phyloP scores from a whole-genome alignment of 1,139 yeast genomes.

The Fermentozyma sake region DNA sequence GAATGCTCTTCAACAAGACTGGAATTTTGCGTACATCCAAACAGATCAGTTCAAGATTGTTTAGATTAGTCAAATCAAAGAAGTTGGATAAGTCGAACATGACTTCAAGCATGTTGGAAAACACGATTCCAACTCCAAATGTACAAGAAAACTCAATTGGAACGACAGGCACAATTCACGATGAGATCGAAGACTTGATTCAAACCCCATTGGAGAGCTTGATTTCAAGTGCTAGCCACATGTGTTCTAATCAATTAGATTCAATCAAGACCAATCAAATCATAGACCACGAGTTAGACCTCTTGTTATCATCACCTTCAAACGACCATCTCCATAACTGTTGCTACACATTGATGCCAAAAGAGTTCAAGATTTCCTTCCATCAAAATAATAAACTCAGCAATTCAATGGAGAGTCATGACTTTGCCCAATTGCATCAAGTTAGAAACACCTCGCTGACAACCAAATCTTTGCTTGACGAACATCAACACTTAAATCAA shows the following conservation, averaged over 20 bases:
- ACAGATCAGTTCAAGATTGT: conserved; percentile 33
- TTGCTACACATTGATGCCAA: conserved; percentile 8
- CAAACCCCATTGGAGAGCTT: conserved; percentile 12
- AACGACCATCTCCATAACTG: conserved; percentile 2
- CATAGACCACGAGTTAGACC: conserved; percentile 14
- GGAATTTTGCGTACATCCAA: conserved; percentile 36
- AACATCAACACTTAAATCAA: conserved; percentile 3
- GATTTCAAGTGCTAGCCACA: conserved; percentile 5
- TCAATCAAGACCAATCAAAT: conserved; percentile 13
- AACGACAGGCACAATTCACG: conserved; percentile 3
- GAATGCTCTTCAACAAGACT: conserved; percentile 38
- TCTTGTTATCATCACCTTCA: conserved; percentile 13
- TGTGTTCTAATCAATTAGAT: conserved; percentile 4
- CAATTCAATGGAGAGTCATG: conserved; percentile 4
- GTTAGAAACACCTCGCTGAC: conserved; percentile 4
- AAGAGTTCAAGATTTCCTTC: conserved; percentile 6
- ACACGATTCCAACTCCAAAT: conserved; percentile 7
- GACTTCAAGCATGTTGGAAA: conserved; percentile 6
- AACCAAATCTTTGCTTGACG: conserved; percentile 2
- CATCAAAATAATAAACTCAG: conserved; percentile 1
- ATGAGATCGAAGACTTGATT: conserved; percentile 10
- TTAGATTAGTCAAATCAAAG: conserved; percentile 15
- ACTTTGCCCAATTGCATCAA: conserved; percentile 8
- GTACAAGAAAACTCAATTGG: no score
- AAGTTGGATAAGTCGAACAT: conserved; percentile 13